phyloP scores from a whole-genome alignment of 768 basidiomycete species.

The Mrakia blollopis region DNA sequence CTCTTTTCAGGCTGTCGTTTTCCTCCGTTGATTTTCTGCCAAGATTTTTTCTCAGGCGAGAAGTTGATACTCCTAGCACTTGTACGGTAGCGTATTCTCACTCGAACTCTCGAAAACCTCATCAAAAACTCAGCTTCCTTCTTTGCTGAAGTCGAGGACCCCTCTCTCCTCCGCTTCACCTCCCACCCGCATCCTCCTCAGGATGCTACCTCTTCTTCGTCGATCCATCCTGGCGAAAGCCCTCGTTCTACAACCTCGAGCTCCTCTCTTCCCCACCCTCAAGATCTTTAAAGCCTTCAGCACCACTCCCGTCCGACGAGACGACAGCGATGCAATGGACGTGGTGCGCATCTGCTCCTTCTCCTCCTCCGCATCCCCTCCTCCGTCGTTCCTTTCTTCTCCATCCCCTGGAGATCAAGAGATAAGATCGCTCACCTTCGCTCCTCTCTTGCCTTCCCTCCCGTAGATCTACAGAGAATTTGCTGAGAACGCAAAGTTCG shows the following conservation, averaged over 20 bases:
- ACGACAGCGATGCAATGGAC: background rate
- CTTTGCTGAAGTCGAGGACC: background rate
- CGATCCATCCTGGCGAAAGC: background rate
- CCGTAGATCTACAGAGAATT: too few species aligned
- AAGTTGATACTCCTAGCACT: too few species aligned
- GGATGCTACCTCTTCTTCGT: background rate
- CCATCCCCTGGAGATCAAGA: background rate
- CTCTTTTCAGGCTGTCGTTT: too few species aligned
- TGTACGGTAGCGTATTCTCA: too few species aligned
- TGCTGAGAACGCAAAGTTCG: too few species aligned
- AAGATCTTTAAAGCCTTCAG: background rate
- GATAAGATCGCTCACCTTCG: background rate
- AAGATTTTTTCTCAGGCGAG: too few species aligned
- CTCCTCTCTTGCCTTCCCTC: background rate
- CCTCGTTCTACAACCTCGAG: background rate
- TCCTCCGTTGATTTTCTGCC: too few species aligned
- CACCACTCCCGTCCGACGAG: background rate
- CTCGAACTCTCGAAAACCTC: background rate
- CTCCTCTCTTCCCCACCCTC: background rate
- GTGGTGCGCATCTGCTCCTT: background rate
- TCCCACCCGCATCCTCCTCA: background rate
- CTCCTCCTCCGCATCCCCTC: background rate
- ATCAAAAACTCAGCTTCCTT: background rate
- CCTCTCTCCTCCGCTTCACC: background rate
- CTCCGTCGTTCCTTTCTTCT: background rate